phyloP scores from a whole-genome alignment of 345 rosid species.

The Corchorus capsularis region DNA sequence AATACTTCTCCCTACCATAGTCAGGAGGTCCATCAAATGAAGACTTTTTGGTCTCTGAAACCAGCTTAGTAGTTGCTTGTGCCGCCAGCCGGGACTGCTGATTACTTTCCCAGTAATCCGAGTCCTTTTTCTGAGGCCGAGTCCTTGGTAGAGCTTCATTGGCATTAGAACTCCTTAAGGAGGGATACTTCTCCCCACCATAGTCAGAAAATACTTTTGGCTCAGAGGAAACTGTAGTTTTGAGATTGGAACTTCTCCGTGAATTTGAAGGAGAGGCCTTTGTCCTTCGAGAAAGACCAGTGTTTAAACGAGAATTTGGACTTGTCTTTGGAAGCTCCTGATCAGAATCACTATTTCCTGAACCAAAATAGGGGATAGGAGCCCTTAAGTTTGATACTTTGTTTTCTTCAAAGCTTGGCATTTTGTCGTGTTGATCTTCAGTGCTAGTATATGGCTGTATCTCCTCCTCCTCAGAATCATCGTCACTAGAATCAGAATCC shows the following conservation, averaged over 20 bases:
- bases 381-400: slow-evolving; percentile 37
- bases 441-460: slow-evolving; percentile 29
- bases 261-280: slow-evolving; percentile 32
- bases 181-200: slow-evolving; percentile 19
- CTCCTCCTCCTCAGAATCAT: slow-evolving; percentile 39
- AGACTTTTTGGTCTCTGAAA: slow-evolving; percentile 25
- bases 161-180: background rate
- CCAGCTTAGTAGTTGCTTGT: slow-evolving; percentile 31
- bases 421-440: slow-evolving; percentile 23
- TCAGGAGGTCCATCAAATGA: slow-evolving; percentile 21
- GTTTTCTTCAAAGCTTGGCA: slow-evolving; percentile 22
- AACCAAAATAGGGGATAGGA: slow-evolving; percentile 36
- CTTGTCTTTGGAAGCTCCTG: slow-evolving; percentile 40
- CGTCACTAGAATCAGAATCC: slow-evolving; percentile 30
- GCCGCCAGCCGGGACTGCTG: slow-evolving; percentile 17
- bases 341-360: slow-evolving; percentile 41
- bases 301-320: slow-evolving; percentile 26
- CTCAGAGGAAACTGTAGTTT: slow-evolving; percentile 26
- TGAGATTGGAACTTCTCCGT: slow-evolving; percentile 29
- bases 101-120: slow-evolving; percentile 16
- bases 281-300: slow-evolving; percentile 65
- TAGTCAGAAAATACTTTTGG: slow-evolving; percentile 19
- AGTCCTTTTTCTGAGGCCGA: slow-evolving; percentile 23
- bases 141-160: slow-evolving; percentile 13
- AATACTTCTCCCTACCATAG: slow-evolving; percentile 20